Conservation (phyloP, 805 yeast species). For the Barnettozyma sucrosica region DNA sequence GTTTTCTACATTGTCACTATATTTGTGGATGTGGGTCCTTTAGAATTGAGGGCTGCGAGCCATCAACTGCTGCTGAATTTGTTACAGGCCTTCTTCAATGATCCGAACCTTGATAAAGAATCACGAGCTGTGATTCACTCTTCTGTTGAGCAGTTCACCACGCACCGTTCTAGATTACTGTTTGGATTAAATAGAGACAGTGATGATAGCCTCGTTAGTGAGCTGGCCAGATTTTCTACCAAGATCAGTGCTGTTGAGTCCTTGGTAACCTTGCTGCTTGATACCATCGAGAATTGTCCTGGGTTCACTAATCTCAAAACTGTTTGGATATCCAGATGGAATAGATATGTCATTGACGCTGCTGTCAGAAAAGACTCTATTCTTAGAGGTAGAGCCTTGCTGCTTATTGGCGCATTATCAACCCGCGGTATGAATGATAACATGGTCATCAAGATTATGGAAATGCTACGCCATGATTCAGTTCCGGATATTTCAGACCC, state of each 20-base stretch:
- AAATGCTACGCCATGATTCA: slow-evolving; percentile 27
- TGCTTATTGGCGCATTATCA: slow-evolving; percentile 65
- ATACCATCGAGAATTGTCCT: slow-evolving; percentile 45
- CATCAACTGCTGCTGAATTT: slow-evolving; percentile 60
- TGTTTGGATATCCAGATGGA: slow-evolving; percentile 62
- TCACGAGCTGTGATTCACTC: slow-evolving; percentile 39
- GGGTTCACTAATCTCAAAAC: slow-evolving; percentile 40
- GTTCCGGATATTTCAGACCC: slow-evolving; percentile 27
- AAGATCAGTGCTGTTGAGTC: slow-evolving; percentile 45
- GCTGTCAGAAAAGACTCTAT: slow-evolving; percentile 52
- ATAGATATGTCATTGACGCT: slow-evolving; percentile 54
- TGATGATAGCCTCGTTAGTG: slow-evolving; percentile 31
- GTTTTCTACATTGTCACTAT: slow-evolving; percentile 61
- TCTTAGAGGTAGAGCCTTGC: slow-evolving; percentile 60
- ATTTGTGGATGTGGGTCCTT: slow-evolving; percentile 44
- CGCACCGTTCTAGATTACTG: slow-evolving; percentile 62
- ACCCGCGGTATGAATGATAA: slow-evolving; percentile 57
- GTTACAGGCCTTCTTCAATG: slow-evolving; percentile 61
- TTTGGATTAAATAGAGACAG: slow-evolving; percentile 62
- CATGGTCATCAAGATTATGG: slow-evolving; percentile 35
- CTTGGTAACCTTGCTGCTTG: slow-evolving; percentile 49
- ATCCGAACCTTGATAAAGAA: slow-evolving; percentile 41
- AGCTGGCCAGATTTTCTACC: slow-evolving; percentile 32
- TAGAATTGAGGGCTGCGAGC: slow-evolving; percentile 51
- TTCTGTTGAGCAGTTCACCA: slow-evolving; percentile 37